Base-by-base conservation (phyloP, 2,329 filamentous ascomycete genomes). In the Ophiostoma tasmaniense region DNA sequence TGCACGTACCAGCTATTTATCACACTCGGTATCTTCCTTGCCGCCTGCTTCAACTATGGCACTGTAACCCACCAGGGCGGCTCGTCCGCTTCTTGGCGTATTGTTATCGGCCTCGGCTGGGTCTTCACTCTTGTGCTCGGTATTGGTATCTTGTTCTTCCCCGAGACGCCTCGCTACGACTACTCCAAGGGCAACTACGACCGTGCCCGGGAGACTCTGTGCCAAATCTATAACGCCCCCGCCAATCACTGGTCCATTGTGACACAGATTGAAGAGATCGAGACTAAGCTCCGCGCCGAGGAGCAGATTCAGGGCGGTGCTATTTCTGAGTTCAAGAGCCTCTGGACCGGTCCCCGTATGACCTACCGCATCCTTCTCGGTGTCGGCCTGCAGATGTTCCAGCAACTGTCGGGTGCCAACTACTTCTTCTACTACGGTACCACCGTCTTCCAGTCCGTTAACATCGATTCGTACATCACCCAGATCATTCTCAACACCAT, bases 1-100 rank as follows among this genome's bases (percentile, higher is more conserved):
- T 82, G 84, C 4, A 87, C 84, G n/a, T 91, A 91, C 77, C 89
- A 91, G 78, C 84, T 91, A 20, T 87, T 90, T 79, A 89, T 91
- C 76, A 91, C 89, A 0, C 80, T 90, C 35, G 89, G 89, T 42
- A 90, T 91, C 72, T 85, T 87, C 67, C 75, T 83, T 22, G 73
- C 72, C 3, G 71, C 71, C 64, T 78, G 82, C 68, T 80, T 87
- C 73, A 87, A 86, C 76, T 85, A 79, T 67, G 84, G 82, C 61
- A 80, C 83, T 11, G 78, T 80, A 61, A 74, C 73, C 11, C 81
- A 83, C 72, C 69, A 82, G 62, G 74, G 79, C 2, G 75, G 76
- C 0, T 76, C 79, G 59, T 67, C 72, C 1, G 77, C 75, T 0
- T 84, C 85, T 0, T 91, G 89, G 87, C 82, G 88, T 64, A 83